Conservation (phyloP, 257 asterid genomes). For the Nicotiana attenuata region DNA sequence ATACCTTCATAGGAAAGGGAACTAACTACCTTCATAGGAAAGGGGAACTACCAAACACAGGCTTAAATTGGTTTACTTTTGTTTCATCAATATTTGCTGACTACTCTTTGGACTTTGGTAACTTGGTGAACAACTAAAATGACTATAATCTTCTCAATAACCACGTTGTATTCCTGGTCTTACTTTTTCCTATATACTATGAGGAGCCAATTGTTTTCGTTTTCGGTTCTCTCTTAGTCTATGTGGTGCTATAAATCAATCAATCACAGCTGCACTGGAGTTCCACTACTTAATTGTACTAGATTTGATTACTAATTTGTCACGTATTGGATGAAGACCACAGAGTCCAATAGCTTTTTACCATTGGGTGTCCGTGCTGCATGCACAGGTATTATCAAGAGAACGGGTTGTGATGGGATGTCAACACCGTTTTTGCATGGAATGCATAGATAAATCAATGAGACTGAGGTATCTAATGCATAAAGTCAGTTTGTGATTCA, state of each 20-base stretch:
- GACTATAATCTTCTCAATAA: not conserved
- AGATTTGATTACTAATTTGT: slow-evolving; percentile 4
- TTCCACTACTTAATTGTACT: not conserved
- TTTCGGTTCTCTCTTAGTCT: not conserved
- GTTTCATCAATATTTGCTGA: not conserved
- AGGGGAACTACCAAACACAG: not conserved
- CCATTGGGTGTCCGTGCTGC: not conserved
- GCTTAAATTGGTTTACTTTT: not conserved
- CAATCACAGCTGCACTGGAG: not conserved
- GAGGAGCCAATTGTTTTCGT: not conserved
- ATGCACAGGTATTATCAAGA: slow-evolving; percentile 41
- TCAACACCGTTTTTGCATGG: slow-evolving; percentile 54
- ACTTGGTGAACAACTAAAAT: not conserved
- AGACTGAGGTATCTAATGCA: slow-evolving; percentile 36
- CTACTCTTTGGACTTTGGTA: not conserved
- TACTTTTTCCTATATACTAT: not conserved
- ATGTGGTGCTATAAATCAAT: not conserved
- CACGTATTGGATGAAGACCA: not conserved
- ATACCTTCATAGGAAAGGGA: not conserved
- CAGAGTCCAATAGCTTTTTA: not conserved
- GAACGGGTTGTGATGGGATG: slow-evolving; percentile 52
- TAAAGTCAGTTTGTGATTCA: not conserved
- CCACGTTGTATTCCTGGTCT: not conserved
- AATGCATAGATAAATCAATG: slow-evolving; percentile 58
- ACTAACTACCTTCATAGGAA: too few relatives aligned